A percentile compares a stretch with the other conserved stretches of the same genome.
phyloP scores from a whole-genome alignment of 768 basidiomycete species.

The Agaricus bisporus region DNA sequence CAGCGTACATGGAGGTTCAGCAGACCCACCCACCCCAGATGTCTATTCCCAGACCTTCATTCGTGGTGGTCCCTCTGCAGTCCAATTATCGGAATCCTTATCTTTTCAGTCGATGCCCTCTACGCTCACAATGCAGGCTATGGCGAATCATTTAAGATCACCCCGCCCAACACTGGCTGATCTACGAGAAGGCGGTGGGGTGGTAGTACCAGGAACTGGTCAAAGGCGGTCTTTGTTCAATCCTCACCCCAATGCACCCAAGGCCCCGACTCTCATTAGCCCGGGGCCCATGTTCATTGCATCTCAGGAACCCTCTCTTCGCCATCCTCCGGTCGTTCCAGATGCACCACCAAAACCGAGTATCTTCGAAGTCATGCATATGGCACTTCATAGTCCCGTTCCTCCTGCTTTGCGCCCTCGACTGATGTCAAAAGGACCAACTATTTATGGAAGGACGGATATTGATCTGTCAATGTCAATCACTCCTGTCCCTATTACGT shows the following conservation, averaged over 20 bases:
- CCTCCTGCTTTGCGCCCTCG: neutral
- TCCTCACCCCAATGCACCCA: conserved; percentile 42
- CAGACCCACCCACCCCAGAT: conserved; percentile 11
- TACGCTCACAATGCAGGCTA: conserved; percentile 8
- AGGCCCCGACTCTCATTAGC: conserved; percentile 27
- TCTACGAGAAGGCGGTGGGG: conserved; percentile 22
- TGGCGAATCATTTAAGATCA: conserved; percentile 10
- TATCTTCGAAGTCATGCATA: conserved; percentile 1
- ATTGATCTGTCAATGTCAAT: conserved; percentile 41
- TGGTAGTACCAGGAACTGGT: conserved; percentile 21
- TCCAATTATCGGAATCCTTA: neutral
- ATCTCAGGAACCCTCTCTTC: conserved; percentile 16
- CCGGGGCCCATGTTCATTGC: conserved; percentile 55
- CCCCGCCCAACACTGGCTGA: conserved; percentile 24
- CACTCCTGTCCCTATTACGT: conserved; percentile 59
- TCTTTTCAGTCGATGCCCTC: neutral
- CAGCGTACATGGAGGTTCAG: neutral
- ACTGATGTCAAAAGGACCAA: conserved; percentile 28
- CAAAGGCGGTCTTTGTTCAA: conserved; percentile 35
- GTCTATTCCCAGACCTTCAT: conserved; percentile 15
- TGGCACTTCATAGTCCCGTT: conserved; percentile 4
- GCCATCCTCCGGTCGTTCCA: conserved; percentile 5
- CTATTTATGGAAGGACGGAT: conserved; percentile 56
- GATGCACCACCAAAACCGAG: neutral
- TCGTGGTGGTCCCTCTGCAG: neutral